Evolutionary conservation across 164 flowering plant genomes (phyloP).

Genomic region (Dillenia suffruticosa): DNA sequence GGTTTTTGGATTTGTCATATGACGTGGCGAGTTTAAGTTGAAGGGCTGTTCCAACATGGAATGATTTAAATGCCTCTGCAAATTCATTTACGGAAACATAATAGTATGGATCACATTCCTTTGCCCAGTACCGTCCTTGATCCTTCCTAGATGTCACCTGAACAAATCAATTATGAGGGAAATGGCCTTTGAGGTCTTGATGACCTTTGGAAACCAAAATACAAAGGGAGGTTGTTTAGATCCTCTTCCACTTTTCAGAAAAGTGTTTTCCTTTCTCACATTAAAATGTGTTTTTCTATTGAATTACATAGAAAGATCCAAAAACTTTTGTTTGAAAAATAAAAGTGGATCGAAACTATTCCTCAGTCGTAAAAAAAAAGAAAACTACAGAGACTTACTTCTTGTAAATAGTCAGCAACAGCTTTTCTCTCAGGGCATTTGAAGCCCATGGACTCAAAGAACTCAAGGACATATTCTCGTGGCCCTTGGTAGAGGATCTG

Average conservation of each 20-base stretch:
- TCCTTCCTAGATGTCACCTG: conserved; percentile 52
- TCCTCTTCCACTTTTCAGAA: too few species aligned
- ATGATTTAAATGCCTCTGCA: conserved; percentile 41
- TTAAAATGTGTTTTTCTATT: too few species aligned
- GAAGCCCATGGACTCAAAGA: conserved; percentile 53
- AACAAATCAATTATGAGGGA: background rate
- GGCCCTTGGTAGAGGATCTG: conserved; percentile 59
- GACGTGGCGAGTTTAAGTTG: conserved; percentile 31
- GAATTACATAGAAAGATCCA: background rate
- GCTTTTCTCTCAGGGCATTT: conserved; percentile 57
- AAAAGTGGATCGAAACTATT: background rate
- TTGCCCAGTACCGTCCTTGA: conserved; percentile 47
- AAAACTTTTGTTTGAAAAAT: background rate
- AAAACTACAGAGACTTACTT: conserved; percentile 23
- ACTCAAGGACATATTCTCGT: conserved; percentile 44
- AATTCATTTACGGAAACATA: conserved; percentile 39
- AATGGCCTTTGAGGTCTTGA: background rate
- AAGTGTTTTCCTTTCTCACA: background rate
- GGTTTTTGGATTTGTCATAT: conserved; percentile 35
- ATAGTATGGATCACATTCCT: conserved; percentile 23
- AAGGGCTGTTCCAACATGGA: conserved; percentile 29
- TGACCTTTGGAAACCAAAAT: too few species aligned
- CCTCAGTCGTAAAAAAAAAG: background rate
- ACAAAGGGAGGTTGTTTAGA: too few species aligned
- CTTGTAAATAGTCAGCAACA: conserved; percentile 56